These are phyloP conservation scores for Blastobotrys indianensis DNA, from an alignment of 1,139 yeast genomes.

Conservation along the genomic window DNA sequence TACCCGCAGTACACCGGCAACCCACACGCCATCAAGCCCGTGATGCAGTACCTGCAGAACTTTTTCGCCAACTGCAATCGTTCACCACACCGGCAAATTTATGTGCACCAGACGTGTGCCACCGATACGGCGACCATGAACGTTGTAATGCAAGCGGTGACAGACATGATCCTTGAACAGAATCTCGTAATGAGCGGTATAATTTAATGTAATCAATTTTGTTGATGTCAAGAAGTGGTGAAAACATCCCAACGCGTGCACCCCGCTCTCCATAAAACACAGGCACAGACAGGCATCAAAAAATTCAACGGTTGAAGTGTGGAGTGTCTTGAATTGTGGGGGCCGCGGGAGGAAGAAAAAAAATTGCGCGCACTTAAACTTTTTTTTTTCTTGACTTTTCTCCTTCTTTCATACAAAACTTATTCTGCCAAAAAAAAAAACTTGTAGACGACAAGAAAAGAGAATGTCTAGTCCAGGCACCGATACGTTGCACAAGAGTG, in stretches of 20 bases:
- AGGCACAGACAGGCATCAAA: too few species aligned
- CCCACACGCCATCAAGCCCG: constrained; percentile 18
- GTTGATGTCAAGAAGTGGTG: neutral
- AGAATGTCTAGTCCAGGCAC: neutral
- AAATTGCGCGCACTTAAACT: neutral
- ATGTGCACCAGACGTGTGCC: constrained; percentile 92
- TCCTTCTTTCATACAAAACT: constrained; percentile 1
- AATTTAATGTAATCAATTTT: constrained; percentile 38
- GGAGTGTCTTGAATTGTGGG: too few species aligned
- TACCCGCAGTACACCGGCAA: constrained; percentile 26
- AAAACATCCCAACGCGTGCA: too few species aligned
- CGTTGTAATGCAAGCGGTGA: constrained; percentile 85
- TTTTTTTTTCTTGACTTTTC: neutral
- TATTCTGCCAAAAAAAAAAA: too few species aligned
- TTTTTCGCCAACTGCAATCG: constrained; percentile 45
- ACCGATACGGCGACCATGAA: constrained; percentile 86
- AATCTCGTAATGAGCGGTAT: constrained; percentile 80
- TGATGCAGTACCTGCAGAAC: constrained; percentile 24
- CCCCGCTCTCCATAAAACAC: too few species aligned
- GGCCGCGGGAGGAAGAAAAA: neutral
- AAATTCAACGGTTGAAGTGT: too few species aligned
- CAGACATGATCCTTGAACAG: constrained; percentile 83
- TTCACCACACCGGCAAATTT: constrained; percentile 52
- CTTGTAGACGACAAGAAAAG: too few species aligned
- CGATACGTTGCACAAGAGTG: neutral